Evolutionary conservation across 371 early-diverging fungal genomes (phyloP).

Genomic region (Syncephalastrum contaminatum): DNA sequence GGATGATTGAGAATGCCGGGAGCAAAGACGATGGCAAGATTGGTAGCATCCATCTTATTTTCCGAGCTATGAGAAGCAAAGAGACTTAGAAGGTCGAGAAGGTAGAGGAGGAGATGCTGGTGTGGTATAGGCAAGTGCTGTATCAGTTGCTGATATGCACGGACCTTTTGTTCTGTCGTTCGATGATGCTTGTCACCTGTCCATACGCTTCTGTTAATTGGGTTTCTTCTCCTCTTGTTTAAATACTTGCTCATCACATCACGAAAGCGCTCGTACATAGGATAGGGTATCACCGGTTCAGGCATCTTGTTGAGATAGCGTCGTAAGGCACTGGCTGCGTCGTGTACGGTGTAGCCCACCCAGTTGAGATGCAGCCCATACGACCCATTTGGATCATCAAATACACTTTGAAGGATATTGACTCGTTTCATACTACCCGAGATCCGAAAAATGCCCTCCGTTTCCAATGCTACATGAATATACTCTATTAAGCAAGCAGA

Average conservation of each 20-base stretch:
- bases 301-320: conserved; percentile 62
- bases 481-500: background rate
- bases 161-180: conserved; percentile 23
- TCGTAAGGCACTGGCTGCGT: conserved; percentile 61
- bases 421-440: conserved; percentile 57
- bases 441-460: conserved; percentile 27
- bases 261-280: conserved; percentile 59
- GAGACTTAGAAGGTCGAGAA: conserved; percentile 57
- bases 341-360: conserved; percentile 60
- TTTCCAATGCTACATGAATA: conserved; percentile 11
- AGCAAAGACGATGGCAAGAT: conserved; percentile 63
- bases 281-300: conserved; percentile 60
- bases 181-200: conserved; percentile 14
- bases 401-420: conserved; percentile 53
- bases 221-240: background rate
- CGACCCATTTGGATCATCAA: conserved; percentile 41
- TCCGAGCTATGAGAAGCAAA: conserved; percentile 51
- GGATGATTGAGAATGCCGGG: conserved; percentile 59
- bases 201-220: background rate
- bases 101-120: conserved; percentile 60
- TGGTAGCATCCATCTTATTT: conserved; percentile 57
- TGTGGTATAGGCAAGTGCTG: conserved; percentile 55
- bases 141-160: conserved; percentile 54
- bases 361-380: conserved; percentile 59
- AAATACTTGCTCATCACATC: conserved; percentile 48